Conservation (phyloP, 768 basidiomycete species). For the Fibroporia radiculosa region DNA sequence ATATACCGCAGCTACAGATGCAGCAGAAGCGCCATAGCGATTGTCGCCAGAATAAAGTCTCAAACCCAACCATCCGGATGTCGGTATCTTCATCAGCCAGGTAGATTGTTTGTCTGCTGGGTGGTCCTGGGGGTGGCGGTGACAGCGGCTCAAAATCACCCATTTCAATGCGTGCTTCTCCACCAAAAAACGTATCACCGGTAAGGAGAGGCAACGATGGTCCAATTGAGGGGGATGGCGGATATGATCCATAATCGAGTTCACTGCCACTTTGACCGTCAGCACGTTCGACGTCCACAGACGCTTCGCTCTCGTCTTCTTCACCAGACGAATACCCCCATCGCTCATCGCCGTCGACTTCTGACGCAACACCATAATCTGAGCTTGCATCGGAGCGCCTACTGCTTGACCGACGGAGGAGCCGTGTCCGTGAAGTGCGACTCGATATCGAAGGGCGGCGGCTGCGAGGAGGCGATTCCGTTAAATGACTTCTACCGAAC, state of each 20-base stretch:
- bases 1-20: slow-evolving; percentile 56
- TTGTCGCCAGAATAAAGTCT: slow-evolving; percentile 52
- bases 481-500: slow-evolving; percentile 40
- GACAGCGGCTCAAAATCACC: slow-evolving; percentile 56
- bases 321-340: slow-evolving; percentile 93
- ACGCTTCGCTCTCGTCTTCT: slow-evolving; percentile 48
- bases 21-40: slow-evolving; percentile 68
- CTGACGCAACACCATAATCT: slow-evolving; percentile 47
- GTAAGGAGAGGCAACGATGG: slow-evolving; percentile 59
- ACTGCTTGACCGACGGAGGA: slow-evolving; percentile 39
- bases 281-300: slow-evolving; percentile 30
- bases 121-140: slow-evolving; percentile 74
- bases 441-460: slow-evolving; percentile 52
- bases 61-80: slow-evolving; percentile 82
- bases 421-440: slow-evolving; percentile 41
- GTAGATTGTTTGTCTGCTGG: slow-evolving; percentile 80
- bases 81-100: slow-evolving; percentile 86
- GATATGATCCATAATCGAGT: slow-evolving; percentile 65
- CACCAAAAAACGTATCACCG: slow-evolving; percentile 80
- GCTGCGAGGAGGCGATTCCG: slow-evolving; percentile 29
- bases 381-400: slow-evolving; percentile 51
- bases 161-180: slow-evolving; percentile 79
- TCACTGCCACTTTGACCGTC: slow-evolving; percentile 40
- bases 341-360: slow-evolving; percentile 55
- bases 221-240: slow-evolving; percentile 59